These are phyloP conservation scores for Phyllosticta ampelicida DNA, from an alignment of 2,329 filamentous ascomycete species.

Conservation along the genomic window DNA sequence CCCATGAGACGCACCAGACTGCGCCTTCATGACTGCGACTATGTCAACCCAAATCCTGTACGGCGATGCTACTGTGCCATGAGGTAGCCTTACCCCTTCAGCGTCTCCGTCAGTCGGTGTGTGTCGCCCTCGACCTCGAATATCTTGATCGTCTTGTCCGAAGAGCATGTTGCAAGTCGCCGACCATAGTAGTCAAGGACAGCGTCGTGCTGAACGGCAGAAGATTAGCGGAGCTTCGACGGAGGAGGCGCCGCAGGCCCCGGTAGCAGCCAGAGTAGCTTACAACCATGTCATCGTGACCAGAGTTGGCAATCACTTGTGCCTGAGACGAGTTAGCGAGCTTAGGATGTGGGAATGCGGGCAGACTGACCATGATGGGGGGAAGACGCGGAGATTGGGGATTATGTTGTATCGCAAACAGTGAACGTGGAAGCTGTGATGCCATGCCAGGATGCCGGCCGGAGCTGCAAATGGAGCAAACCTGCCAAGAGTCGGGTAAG, in stretches of 20 bases:
- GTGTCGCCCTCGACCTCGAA: constrained; percentile 94
- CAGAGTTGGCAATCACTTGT: constrained; percentile 72
- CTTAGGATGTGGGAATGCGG: not conserved
- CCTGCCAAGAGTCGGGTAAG: not conserved
- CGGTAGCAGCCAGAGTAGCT: constrained; percentile 30
- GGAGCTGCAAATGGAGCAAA: constrained; percentile 7
- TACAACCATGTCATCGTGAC: constrained; percentile 99
- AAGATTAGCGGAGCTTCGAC: constrained; percentile 6
- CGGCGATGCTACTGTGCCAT: not conserved
- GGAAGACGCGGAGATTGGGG: constrained; percentile 3
- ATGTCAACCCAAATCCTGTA: not conserved
- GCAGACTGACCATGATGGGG: constrained; percentile 10
- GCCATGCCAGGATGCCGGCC: not conserved
- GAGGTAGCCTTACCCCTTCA: constrained; percentile 65
- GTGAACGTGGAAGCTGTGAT: constrained; percentile 10
- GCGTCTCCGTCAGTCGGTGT: constrained; percentile 79
- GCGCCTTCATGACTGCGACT: constrained; percentile 78
- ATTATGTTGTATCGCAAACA: constrained; percentile 1
- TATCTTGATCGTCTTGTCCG: constrained; percentile 98
- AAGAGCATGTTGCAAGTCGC: constrained; percentile 91
- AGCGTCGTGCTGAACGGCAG: constrained; percentile 64
- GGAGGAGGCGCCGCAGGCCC: constrained; percentile 3
- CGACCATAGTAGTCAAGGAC: constrained; percentile 98
- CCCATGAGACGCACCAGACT: constrained; percentile 95
- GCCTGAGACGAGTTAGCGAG: constrained; percentile 37